phyloP scores from a whole-genome alignment of 306 rosid species.

The Abrus precatorius region DNA sequence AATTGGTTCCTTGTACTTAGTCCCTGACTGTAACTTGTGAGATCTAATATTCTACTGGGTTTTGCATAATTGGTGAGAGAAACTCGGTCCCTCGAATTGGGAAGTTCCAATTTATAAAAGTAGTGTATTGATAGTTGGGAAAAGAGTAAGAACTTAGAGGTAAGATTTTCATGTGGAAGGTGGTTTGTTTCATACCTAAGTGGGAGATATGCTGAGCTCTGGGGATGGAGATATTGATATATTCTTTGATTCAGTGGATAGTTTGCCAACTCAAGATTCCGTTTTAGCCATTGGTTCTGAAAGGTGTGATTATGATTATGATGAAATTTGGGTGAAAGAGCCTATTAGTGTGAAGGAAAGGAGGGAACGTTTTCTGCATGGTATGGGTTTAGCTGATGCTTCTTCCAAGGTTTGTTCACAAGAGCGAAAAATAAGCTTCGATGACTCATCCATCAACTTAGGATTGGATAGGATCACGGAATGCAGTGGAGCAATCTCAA shows the following conservation, averaged over 20 bases:
- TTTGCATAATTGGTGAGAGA: slow-evolving; percentile 56
- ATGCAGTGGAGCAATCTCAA: slow-evolving; percentile 57
- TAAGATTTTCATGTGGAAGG: slow-evolving; percentile 62
- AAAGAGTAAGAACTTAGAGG: slow-evolving; percentile 41
- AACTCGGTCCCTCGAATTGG: slow-evolving; percentile 59
- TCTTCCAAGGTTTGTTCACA: slow-evolving; percentile 40
- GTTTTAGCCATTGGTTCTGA: slow-evolving; percentile 29
- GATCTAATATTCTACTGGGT: slow-evolving; percentile 45
- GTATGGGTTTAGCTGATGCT: slow-evolving; percentile 58
- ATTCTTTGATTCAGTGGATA: slow-evolving; percentile 76
- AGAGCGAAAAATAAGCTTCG: slow-evolving; percentile 44
- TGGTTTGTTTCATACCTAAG: slow-evolving; percentile 40
- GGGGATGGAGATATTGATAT: slow-evolving; percentile 58
- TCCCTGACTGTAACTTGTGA: slow-evolving; percentile 45
- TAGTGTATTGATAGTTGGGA: slow-evolving; percentile 38
- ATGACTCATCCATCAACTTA: slow-evolving; percentile 25
- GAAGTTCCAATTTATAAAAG: slow-evolving; percentile 45
- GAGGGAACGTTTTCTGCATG: slow-evolving; percentile 59
- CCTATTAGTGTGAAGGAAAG: slow-evolving; percentile 72
- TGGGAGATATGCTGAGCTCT: slow-evolving; percentile 73
- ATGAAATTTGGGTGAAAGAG: slow-evolving; percentile 70
- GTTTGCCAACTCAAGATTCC: slow-evolving; percentile 57
- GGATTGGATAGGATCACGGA: slow-evolving; percentile 60
- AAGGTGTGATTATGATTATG: slow-evolving; percentile 37
- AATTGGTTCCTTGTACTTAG: slow-evolving; percentile 60